phyloP scores from a whole-genome alignment of 208 protist species.

The Trypanosomatidae sp. region DNA sequence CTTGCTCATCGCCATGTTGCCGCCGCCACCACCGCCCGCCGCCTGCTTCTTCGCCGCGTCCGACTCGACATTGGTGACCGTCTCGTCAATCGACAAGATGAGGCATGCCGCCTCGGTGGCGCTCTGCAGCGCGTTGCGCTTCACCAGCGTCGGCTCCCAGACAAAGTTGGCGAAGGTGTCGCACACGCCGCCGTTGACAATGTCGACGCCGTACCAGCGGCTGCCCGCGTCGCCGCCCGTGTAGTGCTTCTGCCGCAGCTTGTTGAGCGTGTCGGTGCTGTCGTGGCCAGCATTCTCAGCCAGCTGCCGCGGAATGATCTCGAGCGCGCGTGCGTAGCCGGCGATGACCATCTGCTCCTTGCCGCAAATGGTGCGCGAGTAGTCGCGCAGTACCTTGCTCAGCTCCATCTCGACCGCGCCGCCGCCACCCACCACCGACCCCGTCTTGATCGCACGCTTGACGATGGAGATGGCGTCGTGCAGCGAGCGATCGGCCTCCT shows the following conservation, averaged over 20 bases:
- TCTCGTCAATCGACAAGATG: slow-evolving; percentile 99
- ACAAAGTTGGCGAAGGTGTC: slow-evolving; percentile 97
- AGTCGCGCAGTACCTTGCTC: slow-evolving; percentile 93
- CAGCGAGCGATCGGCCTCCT: slow-evolving; percentile 98
- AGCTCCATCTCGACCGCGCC: slow-evolving; percentile 99
- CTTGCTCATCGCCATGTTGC: slow-evolving; percentile 79
- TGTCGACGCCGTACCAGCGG: slow-evolving; percentile 98
- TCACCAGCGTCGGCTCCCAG: slow-evolving; percentile 99
- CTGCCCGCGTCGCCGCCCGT: slow-evolving; percentile 14
- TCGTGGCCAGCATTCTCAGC: slow-evolving; percentile 99
- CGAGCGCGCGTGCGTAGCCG: slow-evolving; percentile 98
- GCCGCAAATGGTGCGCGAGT: slow-evolving; percentile 94
- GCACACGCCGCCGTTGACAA: slow-evolving; percentile 95
- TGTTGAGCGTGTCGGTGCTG: slow-evolving; percentile 99
- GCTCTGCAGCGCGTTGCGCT: slow-evolving; percentile 97
- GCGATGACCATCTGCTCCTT: slow-evolving; percentile 99
- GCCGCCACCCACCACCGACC: slow-evolving; percentile 97
- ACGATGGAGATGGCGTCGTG: slow-evolving; percentile 99
- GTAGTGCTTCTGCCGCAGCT: slow-evolving; percentile 97
- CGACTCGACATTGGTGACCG: slow-evolving; percentile 92
- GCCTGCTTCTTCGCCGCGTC: slow-evolving; percentile 84
- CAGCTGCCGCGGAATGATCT: slow-evolving; percentile 98
- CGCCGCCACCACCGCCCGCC: slow-evolving; percentile 38
- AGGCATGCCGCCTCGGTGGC: slow-evolving; percentile 99
- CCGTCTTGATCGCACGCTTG: slow-evolving; percentile 93